Evolutionary conservation across 2,329 filamentous ascomycete genomes (phyloP), one percentile per base, ranked within the genome.

Genomic region (Monosporascus sp.): DNA sequence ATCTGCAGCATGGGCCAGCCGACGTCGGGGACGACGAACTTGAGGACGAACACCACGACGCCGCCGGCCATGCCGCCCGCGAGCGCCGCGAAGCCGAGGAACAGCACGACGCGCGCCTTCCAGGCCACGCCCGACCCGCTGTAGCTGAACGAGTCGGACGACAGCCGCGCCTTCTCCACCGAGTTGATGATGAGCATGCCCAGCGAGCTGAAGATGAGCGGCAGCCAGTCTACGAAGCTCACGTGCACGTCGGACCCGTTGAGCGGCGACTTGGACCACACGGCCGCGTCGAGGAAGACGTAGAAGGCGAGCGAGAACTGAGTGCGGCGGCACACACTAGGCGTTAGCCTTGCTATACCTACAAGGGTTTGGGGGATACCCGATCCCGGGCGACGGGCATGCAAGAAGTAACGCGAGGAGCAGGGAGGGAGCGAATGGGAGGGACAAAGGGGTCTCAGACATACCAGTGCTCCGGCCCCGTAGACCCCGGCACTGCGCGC

Each of bases 101-200:
- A 87, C 44, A 88, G 73, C 44, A 87, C 83, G 27, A 87, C 81
- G 55, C 84, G 78, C 20, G 83, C 84, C 75, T 87, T 84, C 83
- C 83, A 86, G 9, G 84, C 83, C 27, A 88, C 83, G 14, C 81
- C 81, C 48, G 74, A 78, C 47, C 84, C 82, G 54, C 76, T 78
- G 70, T 87, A 85, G 57, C 76, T 79, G 68, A 84, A 84, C 52
- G 75, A 79, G 71, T 88, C 82, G 62, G 80, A 76, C 61, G 81
- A 81, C 57, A 87, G 75, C 50, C 84, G 79, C 55, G 82, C 74
- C 71, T 87, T 86, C 72, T 87, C 83, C 58, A 86, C 83, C 60
- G 77, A 82, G 75, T 87, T 87, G 75, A 87, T 87, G 68, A 87
- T 86, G 54, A 87, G 76, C 82, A 87, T 87, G 58, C 84, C 84